Evolutionary conservation across 2,329 filamentous ascomycete genomes (phyloP), one percentile per base, ranked within the genome.

Genomic region (Emmonsia crescens): DNA sequence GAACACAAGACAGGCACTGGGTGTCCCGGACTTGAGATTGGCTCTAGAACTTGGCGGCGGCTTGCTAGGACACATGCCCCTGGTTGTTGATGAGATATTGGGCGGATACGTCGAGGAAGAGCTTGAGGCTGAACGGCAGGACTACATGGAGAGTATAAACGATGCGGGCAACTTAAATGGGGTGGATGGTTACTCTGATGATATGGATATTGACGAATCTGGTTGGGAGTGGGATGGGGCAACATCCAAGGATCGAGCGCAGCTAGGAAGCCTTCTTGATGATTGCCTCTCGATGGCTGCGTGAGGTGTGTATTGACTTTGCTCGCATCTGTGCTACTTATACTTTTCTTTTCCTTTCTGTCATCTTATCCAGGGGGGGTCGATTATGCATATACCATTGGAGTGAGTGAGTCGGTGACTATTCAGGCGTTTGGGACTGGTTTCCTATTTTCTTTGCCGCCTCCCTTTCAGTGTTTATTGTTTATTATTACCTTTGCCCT

Each of bases 1-100:
- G 19, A 84, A 84, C 61, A 85, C 88, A 67, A 81, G 91, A 46
- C 83, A 85, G 5, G 85, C 89, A 0, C 75, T 96, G 1, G 86
- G 86, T 16, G 87, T 93, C 76, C 85, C 86, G 21, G 93, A 96
- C 72, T 75, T 96, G 56, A 83, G 88, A 44, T 78, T 96, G 2
- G 85, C 89, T 0, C 74, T 96, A 19, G 84, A 89, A 63, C 82
- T 96, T 65, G 86, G 88, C 14, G 89, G 94, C 60, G 84, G 83
- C 31, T 87, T 89, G 63, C 80, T 96, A 65, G 85, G 86, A 10
- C 85, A 89, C 63, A 92, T 94, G 76, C 90, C 89, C 0, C 80
- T 90, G 29, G 79, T 96, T 44, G 82, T 85, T 33, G 86, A 88
- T 49, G 82, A 85, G 60, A 84, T 96, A 54, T 78, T 87, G 68